These are phyloP conservation scores for Emericellopsis cladophorae DNA, from an alignment of 2,329 filamentous ascomycete species.

Conservation along the genomic window DNA sequence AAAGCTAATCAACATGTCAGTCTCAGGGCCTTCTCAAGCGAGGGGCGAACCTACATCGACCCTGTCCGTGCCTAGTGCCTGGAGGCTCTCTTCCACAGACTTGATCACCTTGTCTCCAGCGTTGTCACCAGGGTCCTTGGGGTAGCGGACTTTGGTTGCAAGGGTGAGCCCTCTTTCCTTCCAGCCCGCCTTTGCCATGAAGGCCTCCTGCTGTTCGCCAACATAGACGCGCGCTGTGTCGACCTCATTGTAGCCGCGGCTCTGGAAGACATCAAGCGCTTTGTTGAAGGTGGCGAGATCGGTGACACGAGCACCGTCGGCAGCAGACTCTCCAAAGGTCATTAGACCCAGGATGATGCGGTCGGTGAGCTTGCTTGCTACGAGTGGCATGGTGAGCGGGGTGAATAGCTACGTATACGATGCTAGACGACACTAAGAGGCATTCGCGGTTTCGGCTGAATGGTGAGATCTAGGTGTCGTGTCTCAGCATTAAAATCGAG, in stretches of 20 bases:
- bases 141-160: not conserved
- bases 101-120: not conserved
- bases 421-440: too few relatives aligned
- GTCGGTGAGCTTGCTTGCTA: not conserved
- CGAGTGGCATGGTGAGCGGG: too few relatives aligned
- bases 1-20: slow-evolving; percentile 11
- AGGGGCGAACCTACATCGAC: not conserved
- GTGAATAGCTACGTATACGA: too few relatives aligned
- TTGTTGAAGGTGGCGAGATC: not conserved
- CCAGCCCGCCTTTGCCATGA: not conserved
- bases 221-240: not conserved
- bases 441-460: too few relatives aligned
- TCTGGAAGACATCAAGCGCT: not conserved
- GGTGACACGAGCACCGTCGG: not conserved
- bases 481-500: too few relatives aligned
- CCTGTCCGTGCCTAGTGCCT: not conserved
- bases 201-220: not conserved
- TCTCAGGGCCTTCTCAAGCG: too few relatives aligned
- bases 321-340: not conserved
- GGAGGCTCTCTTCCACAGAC: not conserved
- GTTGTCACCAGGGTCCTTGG: not conserved
- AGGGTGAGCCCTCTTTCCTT: not conserved
- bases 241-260: not conserved
- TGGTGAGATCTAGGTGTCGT: too few relatives aligned
- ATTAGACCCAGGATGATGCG: not conserved